Conservation (phyloP, 1,284 basidiomycete genomes). For the Puccinia sorghi region DNA sequence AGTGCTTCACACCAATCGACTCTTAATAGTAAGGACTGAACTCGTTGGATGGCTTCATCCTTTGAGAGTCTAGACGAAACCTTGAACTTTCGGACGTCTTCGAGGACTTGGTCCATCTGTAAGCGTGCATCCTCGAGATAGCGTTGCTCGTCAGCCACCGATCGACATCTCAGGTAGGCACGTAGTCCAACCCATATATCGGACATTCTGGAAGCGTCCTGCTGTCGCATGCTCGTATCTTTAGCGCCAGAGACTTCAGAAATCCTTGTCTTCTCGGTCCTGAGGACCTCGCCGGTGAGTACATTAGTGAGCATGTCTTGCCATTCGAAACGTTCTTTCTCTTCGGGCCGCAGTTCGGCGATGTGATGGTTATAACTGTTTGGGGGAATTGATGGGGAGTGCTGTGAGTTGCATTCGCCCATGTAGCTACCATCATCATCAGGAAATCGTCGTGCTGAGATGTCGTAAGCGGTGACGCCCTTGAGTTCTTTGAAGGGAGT, state of each 20-base stretch:
- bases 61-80: conserved; percentile 23
- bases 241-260: conserved; percentile 61
- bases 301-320: conserved; percentile 91
- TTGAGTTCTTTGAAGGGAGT: conserved; percentile 42
- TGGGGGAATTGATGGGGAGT: conserved; percentile 24
- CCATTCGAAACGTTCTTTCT: conserved; percentile 85
- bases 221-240: conserved; percentile 52
- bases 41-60: conserved; percentile 64
- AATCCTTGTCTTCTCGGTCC: conserved; percentile 82
- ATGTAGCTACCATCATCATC: conserved; percentile 43
- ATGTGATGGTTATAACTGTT: too few species aligned
- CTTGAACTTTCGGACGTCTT: conserved; percentile 42
- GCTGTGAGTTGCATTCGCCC: conserved; percentile 9
- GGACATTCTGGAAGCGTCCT: conserved; percentile 52
- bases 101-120: conserved; percentile 46
- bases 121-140: conserved; percentile 38
- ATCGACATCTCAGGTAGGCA: conserved; percentile 71
- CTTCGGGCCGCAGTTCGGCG: conserved; percentile 61
- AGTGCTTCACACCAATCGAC: conserved; percentile 80
- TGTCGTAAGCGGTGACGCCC: conserved; percentile 46
- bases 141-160: conserved; percentile 36
- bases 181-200: conserved; percentile 48
- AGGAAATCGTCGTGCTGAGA: conserved; percentile 38
- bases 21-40: conserved; percentile 72
- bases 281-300: conserved; percentile 85